Conservation (phyloP, 345 rosid genomes). For the Eucalyptus pauciflora region DNA sequence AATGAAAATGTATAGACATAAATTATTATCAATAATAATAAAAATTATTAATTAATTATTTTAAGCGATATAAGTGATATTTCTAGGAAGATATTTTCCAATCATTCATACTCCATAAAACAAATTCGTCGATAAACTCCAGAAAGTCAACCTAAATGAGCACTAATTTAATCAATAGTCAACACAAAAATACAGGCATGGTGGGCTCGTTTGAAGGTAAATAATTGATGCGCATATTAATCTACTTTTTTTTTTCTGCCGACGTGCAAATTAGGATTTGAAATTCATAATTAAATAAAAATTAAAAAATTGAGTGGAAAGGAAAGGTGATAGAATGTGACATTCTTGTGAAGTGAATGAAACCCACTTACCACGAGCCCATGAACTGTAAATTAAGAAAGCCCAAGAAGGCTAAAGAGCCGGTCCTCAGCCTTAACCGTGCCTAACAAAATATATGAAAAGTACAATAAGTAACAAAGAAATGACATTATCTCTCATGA, state of each 20-base stretch:
- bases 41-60: not conserved
- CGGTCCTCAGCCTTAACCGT: not conserved
- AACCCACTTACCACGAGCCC: not conserved
- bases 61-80: not conserved
- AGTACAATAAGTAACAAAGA: not conserved
- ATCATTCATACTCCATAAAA: not conserved
- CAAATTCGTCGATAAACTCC: not conserved
- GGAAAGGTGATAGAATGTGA: not conserved
- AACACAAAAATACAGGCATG: not conserved
- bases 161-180: not conserved
- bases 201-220: not conserved
- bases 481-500: not conserved
- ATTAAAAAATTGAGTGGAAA: not conserved
- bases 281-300: not conserved
- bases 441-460: not conserved
- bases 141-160: not conserved
- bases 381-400: not conserved
- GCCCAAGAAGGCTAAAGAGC: not conserved
- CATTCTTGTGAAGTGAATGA: not conserved
- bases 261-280: not conserved
- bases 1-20: not conserved
- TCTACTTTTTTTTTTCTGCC: not conserved
- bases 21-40: not conserved
- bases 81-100: not conserved
- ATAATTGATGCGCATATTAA: not conserved